Base-by-base conservation (phyloP, 257 asterid species). In the Penstemon eatonii region DNA sequence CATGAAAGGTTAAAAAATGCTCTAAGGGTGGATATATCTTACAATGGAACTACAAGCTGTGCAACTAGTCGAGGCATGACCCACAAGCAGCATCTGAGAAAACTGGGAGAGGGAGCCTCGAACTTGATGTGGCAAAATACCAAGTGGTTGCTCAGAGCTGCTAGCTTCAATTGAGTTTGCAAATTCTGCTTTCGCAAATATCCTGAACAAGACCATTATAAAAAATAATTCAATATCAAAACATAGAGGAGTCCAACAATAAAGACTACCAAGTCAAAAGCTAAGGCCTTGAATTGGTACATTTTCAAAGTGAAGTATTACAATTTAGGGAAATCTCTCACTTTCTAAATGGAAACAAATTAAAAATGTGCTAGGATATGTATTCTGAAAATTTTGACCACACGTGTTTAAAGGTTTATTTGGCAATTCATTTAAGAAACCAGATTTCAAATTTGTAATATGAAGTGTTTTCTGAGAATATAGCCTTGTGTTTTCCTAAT, bases 51-150 rank as follows among this genome's bases (percentile, higher is more conserved):
- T 83, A 72, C 99, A 94, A 67, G 96, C 99, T 3, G 99, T 94
- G 86, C 99, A 94, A 49, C 89, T 83, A 38, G 80, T 54, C 46
- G 99, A 94, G 68, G 99, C 92, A 61, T 88, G 92, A 13, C 99
- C 99, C 36, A 89, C 88, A 10, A 90, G 95, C 49, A 74, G 85
- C 95, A 86, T 88, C 85, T 90, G 97, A 73, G 97, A 94, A 76
- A 90, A 90, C 77, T 87, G 96, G 47, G 96, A 91, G 60, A 94
- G 81, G 5, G 92, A 81, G 45, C 99, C 97, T 54, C 99, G 89
- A 60, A 90, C 81, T 82, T 94, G 99, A 79, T 94, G 99, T 67
- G 99, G 99, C 57, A 91, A 76, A 56, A 91, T 89, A 70, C 99
- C 99, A 45, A 94, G 94, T 38, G 96, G 96, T 68, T 88, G 96